phyloP scores from a whole-genome alignment of 2,329 filamentous ascomycete genomes.

The Sclerotinia trifoliorum region DNA sequence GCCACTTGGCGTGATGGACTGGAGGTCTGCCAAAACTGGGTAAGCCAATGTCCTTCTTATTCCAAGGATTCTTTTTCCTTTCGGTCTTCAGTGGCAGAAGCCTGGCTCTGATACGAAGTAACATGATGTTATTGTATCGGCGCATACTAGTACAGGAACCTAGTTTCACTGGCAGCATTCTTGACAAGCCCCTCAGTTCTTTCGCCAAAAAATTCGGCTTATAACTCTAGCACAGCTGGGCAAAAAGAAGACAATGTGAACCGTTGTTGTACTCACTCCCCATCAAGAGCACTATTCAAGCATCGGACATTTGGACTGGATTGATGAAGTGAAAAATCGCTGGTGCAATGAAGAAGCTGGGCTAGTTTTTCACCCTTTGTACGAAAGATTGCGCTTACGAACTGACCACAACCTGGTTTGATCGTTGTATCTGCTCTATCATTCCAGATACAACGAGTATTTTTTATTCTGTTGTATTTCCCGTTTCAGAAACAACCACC shows the following conservation, averaged over 20 bases:
- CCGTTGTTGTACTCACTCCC: neutral
- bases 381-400: too few species aligned
- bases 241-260: neutral
- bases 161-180: too few species aligned
- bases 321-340: neutral
- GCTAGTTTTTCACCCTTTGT: too few species aligned
- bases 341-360: neutral
- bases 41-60: constrained; percentile 40
- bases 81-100: constrained; percentile 18
- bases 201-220: neutral
- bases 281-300: too few species aligned
- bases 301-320: neutral
- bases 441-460: too few species aligned
- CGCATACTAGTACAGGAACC: too few species aligned
- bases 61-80: constrained; percentile 26
- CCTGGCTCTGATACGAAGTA: too few species aligned
- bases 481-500: too few species aligned
- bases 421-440: too few species aligned
- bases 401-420: too few species aligned
- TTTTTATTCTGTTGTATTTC: too few species aligned
- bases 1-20: neutral
- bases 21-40: neutral
- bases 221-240: neutral
- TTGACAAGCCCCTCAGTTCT: neutral
- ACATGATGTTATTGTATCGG: too few species aligned